These are phyloP conservation scores for Anthracocystis panici-leucophaei DNA, from an alignment of 1,284 basidiomycete genomes.

Conservation along the genomic window DNA sequence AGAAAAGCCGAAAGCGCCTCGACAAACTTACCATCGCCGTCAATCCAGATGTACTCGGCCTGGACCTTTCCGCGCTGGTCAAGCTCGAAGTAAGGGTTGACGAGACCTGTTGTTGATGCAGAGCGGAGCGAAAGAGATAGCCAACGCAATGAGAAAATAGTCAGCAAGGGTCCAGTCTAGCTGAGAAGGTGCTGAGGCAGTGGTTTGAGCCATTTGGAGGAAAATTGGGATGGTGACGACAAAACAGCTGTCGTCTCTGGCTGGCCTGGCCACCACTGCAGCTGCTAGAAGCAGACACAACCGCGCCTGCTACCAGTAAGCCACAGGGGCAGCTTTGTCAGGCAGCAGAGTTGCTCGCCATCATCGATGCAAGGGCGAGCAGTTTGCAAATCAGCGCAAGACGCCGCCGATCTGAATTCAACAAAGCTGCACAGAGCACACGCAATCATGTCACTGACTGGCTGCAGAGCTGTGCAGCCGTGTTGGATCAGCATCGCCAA, in stretches of 20 bases:
- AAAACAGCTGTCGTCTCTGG: too few relatives aligned
- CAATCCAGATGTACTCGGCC: slow-evolving; percentile 70
- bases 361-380: slow-evolving; percentile 3
- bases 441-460: background rate
- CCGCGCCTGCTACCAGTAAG: background rate
- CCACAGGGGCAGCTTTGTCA: background rate
- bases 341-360: slow-evolving; percentile 5
- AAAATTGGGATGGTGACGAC: too few relatives aligned
- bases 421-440: background rate
- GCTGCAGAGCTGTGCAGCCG: background rate
- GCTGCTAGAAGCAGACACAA: background rate
- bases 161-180: slow-evolving; percentile 1
- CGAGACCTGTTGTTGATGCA: slow-evolving; percentile 39
- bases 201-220: background rate
- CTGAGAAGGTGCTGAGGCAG: background rate
- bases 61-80: slow-evolving; percentile 66
- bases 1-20: background rate
- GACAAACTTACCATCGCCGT: slow-evolving; percentile 71
- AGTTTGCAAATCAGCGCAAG: background rate
- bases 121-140: background rate
- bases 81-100: slow-evolving; percentile 61
- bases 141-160: background rate
- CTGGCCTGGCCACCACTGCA: background rate
- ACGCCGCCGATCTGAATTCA: background rate
- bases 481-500: background rate